Evolutionary conservation across 2,329 filamentous ascomycete genomes (phyloP).

Genomic region (Paramyrothecium roridum): DNA sequence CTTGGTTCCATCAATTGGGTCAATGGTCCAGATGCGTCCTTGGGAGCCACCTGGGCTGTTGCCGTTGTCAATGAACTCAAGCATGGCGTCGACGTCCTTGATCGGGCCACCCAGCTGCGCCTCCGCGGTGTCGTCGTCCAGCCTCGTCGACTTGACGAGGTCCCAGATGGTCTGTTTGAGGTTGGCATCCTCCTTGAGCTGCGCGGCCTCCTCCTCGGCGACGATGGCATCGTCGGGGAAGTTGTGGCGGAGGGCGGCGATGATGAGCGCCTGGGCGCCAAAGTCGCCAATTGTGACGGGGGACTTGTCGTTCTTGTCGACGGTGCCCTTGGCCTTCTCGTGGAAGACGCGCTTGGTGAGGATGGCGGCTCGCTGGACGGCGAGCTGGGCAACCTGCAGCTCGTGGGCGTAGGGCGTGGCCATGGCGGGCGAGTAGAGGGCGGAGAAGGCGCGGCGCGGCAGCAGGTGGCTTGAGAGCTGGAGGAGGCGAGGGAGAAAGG

Average conservation of each 20-base stretch:
- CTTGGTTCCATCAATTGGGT: slow-evolving; percentile 97
- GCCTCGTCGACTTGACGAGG: slow-evolving; percentile 68
- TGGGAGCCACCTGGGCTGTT: slow-evolving; percentile 67
- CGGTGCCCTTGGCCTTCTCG: slow-evolving; percentile 89
- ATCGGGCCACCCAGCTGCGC: slow-evolving; percentile 68
- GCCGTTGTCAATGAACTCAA: slow-evolving; percentile 64
- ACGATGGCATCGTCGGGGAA: slow-evolving; percentile 92
- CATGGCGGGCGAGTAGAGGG: slow-evolving; percentile 9
- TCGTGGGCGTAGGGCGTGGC: slow-evolving; percentile 65
- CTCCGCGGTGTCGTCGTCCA: slow-evolving; percentile 56
- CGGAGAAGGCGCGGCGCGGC: slow-evolving; percentile 13
- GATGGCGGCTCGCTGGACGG: slow-evolving; percentile 72
- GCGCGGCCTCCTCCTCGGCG: slow-evolving; percentile 87
- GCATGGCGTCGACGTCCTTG: slow-evolving; percentile 62
- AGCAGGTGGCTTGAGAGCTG: slow-evolving; percentile 15
- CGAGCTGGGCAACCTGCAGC: slow-evolving; percentile 79
- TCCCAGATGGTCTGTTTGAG: slow-evolving; percentile 75
- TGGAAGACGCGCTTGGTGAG: slow-evolving; percentile 56
- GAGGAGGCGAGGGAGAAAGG: slow-evolving; percentile 21
- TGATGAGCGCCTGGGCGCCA: slow-evolving; percentile 94
- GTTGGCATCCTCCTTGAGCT: slow-evolving; percentile 67
- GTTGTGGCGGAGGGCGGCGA: slow-evolving; percentile 80
- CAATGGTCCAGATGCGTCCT: slow-evolving; percentile 91
- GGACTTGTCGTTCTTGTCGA: slow-evolving; percentile 87
- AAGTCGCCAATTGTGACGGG: slow-evolving; percentile 98